Percentiles rank a stretch among this genome's conserved stretches.
These are phyloP conservation scores for Niveomyces coronatus DNA, from an alignment of 2,329 filamentous ascomycete genomes.

Conservation along the genomic window DNA sequence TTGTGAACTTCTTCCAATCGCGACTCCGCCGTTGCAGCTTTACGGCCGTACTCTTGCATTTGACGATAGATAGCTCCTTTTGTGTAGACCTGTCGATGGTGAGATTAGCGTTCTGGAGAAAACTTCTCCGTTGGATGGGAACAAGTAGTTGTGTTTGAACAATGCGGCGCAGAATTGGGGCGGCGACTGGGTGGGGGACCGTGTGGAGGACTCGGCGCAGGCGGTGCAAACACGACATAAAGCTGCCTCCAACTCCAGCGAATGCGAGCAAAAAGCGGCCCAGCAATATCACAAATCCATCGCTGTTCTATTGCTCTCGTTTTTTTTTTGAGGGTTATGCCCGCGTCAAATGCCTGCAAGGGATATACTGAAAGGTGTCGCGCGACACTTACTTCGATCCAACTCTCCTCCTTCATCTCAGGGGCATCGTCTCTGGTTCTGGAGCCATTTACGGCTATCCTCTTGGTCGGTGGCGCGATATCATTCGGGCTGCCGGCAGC, in stretches of 20 bases:
- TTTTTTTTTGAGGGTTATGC: neutral
- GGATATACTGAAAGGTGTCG: slow-evolving; percentile 16
- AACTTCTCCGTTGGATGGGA: no score
- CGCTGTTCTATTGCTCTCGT: neutral
- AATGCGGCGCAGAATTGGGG: neutral
- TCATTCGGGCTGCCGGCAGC: slow-evolving; percentile 73
- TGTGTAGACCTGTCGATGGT: slow-evolving; percentile 26
- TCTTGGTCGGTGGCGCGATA: slow-evolving; percentile 79
- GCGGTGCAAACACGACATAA: neutral
- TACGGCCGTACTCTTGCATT: slow-evolving; percentile 96
- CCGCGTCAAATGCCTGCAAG: neutral
- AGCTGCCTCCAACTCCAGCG: no score
- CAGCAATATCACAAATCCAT: neutral
- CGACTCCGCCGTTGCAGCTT: slow-evolving; percentile 70
- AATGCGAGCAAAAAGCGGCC: no score
- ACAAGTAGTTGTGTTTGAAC: no score
- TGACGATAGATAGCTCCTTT: slow-evolving; percentile 96
- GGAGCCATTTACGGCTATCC: slow-evolving; percentile 77
- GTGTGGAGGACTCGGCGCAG: neutral
- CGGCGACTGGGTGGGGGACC: neutral
- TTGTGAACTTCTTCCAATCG: slow-evolving; percentile 74
- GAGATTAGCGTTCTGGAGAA: slow-evolving; percentile 12
- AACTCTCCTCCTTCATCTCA: slow-evolving; percentile 49
- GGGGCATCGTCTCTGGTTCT: slow-evolving; percentile 44
- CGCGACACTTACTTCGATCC: slow-evolving; percentile 54